Conservation (phyloP, 345 rosid genomes). For the Salix udensis region DNA sequence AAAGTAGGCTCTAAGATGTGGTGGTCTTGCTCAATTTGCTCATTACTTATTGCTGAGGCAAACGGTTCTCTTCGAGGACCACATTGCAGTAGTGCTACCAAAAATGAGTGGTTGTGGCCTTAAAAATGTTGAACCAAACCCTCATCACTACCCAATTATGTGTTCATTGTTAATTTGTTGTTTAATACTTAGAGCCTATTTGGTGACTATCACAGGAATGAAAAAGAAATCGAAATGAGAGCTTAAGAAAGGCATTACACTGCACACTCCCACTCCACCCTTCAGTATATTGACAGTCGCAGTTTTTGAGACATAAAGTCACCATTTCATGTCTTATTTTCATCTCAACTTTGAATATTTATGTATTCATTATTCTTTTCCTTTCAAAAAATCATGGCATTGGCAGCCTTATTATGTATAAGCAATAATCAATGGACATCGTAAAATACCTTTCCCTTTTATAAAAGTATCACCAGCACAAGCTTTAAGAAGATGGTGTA, state of each 20-base stretch:
- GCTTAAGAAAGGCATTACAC: not conserved
- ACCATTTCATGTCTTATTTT: not conserved
- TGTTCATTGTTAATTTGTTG: not conserved
- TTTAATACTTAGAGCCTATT: not conserved
- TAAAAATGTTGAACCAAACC: not conserved
- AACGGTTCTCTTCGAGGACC: not conserved
- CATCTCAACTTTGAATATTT: not conserved
- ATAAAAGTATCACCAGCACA: not conserved
- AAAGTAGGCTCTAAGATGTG: conserved; percentile 10
- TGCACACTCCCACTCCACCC: not conserved
- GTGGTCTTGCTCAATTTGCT: not conserved
- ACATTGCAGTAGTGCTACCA: too few species aligned
- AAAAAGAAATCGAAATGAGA: not conserved
- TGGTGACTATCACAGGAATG: not conserved
- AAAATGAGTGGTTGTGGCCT: not conserved
- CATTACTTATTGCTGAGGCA: not conserved
- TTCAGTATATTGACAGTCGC: not conserved
- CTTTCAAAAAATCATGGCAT: conserved; percentile 24
- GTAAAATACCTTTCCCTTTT: conserved; percentile 4
- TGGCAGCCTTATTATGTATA: conserved; percentile 30
- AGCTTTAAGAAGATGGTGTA: conserved; percentile 19
- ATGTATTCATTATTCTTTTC: not conserved
- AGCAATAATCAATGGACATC: not conserved
- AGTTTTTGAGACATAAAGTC: not conserved
- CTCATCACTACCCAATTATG: conserved; percentile 6